These are phyloP conservation scores for Sedum album DNA, from an alignment of 164 flowering plant genomes.

Conservation along the genomic window DNA sequence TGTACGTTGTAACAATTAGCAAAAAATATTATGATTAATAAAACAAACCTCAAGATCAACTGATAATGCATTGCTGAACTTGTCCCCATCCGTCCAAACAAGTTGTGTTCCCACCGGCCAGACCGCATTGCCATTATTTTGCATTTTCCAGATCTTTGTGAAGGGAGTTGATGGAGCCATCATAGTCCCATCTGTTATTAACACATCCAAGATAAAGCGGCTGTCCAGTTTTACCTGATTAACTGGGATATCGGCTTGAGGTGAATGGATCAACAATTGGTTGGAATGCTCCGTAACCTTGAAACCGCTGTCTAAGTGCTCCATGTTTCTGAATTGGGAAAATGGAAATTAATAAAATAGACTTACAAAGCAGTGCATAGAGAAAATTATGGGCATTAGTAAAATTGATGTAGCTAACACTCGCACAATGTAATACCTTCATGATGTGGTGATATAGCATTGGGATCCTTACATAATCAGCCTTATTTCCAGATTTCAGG, in stretches of 20 bases:
- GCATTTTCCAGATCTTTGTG: constrained; percentile 90
- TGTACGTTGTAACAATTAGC: not conserved
- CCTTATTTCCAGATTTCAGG: constrained; percentile 42
- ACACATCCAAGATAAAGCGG: constrained; percentile 62
- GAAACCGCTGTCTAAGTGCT: not conserved
- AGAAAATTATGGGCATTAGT: not conserved
- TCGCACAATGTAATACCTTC: not conserved
- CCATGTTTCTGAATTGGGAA: constrained; percentile 3
- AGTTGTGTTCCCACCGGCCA: constrained; percentile 67
- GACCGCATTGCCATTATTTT: constrained; percentile 49
- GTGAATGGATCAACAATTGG: constrained; percentile 9
- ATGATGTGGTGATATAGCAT: constrained; percentile 15
- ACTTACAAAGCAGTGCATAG: not conserved
- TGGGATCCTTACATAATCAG: constrained; percentile 65
- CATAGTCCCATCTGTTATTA: constrained; percentile 55
- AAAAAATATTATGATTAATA: not conserved
- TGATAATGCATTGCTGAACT: too few relatives aligned
- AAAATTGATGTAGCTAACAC: not conserved
- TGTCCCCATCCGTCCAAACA: constrained; percentile 86
- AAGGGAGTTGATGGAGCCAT: constrained; percentile 61
- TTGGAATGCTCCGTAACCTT: not conserved
- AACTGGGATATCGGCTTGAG: constrained; percentile 18
- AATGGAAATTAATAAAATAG: not conserved
- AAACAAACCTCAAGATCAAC: constrained; percentile 43
- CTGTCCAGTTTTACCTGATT: constrained; percentile 41